Evolutionary conservation across 2,329 filamentous ascomycete species (phyloP).

Genomic region (Cercospora sojina): DNA sequence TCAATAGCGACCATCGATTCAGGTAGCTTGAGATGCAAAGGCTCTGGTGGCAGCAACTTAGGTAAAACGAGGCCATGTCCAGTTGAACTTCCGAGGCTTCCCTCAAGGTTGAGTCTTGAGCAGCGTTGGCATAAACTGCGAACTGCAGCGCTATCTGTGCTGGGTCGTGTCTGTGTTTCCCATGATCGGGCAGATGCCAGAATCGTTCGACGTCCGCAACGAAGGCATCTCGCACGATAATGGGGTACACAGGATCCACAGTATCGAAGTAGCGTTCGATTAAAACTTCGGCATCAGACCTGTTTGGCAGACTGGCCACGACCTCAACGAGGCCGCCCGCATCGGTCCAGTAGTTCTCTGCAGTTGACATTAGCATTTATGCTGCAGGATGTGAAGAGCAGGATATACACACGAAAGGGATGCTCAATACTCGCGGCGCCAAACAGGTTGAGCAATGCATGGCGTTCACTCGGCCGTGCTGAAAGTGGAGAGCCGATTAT

Average conservation of each 20-base stretch:
- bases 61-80: slow-evolving; percentile 5
- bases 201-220: slow-evolving; percentile 4
- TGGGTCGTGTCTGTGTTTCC: neutral
- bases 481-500: neutral
- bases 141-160: slow-evolving; percentile 4
- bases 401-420: neutral
- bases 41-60: slow-evolving; percentile 5
- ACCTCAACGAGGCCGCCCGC: neutral
- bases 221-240: neutral
- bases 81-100: neutral
- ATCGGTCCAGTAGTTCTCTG: neutral
- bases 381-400: neutral
- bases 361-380: neutral
- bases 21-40: slow-evolving; percentile 12
- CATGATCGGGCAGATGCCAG: neutral
- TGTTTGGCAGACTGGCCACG: neutral
- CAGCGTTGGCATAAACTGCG: neutral
- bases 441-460: neutral
- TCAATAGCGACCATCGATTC: slow-evolving; percentile 34
- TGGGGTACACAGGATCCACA: neutral
- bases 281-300: neutral
- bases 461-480: neutral
- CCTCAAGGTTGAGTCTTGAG: neutral
- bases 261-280: neutral
- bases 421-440: neutral